Conservation (phyloP, 2,329 filamentous ascomycete genomes). For the Fusarium sp. region DNA sequence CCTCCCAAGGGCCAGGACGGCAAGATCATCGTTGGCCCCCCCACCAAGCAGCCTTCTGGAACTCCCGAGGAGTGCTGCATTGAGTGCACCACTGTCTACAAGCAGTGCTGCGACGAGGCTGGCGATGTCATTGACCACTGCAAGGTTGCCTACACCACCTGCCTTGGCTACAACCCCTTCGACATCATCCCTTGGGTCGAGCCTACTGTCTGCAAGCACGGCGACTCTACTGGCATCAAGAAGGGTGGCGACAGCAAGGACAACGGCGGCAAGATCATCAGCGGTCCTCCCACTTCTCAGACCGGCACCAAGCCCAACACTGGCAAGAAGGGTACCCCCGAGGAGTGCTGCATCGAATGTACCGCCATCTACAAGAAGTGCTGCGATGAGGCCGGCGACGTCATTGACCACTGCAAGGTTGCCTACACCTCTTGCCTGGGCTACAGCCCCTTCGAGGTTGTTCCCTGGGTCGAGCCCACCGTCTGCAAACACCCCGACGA, state of each 20-base stretch:
- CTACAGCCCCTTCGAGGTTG: slow-evolving; percentile 24
- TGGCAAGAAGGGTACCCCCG: not conserved
- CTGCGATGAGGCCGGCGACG: slow-evolving; percentile 24
- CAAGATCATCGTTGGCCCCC: not conserved
- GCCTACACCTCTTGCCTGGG: slow-evolving; percentile 30
- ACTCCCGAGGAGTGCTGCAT: slow-evolving; percentile 10
- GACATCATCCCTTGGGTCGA: slow-evolving; percentile 19
- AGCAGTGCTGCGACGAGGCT: slow-evolving; percentile 24
- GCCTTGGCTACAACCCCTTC: slow-evolving; percentile 33
- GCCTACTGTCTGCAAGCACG: slow-evolving; percentile 30
- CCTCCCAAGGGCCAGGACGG: not conserved
- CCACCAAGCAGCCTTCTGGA: not conserved
- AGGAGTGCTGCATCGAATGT: slow-evolving; percentile 20
- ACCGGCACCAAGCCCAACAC: not conserved
- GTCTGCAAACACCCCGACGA: slow-evolving; percentile 29
- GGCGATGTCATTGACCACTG: slow-evolving; percentile 25
- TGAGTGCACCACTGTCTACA: slow-evolving; percentile 14
- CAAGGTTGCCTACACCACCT: slow-evolving; percentile 24
- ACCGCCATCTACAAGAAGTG: slow-evolving; percentile 30
- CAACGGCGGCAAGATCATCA: not conserved
- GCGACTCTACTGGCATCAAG: not conserved
- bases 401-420: slow-evolving; percentile 26
- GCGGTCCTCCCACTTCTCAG: not conserved
- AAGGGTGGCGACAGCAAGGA: not conserved
- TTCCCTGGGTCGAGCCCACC: slow-evolving; percentile 28